Percentiles rank a stretch among this genome's conserved stretches.
Conservation (phyloP, 2,329 filamentous ascomycete species). For the Pseudogymnoascus sp. region DNA sequence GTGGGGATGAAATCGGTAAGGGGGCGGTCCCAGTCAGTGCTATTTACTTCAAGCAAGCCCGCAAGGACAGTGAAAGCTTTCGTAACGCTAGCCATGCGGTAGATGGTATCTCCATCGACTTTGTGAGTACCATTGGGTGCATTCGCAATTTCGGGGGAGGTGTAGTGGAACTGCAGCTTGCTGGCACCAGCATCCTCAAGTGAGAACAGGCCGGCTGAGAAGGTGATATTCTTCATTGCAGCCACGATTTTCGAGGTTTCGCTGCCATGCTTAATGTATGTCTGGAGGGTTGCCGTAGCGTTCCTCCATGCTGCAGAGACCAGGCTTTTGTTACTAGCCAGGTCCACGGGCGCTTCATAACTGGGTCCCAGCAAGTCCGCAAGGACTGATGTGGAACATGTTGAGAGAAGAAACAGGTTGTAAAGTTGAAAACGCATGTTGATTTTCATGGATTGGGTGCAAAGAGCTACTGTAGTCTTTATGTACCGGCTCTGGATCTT, state of each 20-base stretch:
- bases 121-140: conserved; percentile 28
- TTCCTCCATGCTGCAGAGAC: background rate
- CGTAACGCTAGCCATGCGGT: conserved; percentile 35
- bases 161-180: conserved; percentile 32
- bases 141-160: conserved; percentile 28
- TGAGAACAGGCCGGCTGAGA: conserved; percentile 36
- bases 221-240: conserved; percentile 30
- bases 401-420: background rate
- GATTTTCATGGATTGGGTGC: background rate
- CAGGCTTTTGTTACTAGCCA: background rate
- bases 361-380: background rate
- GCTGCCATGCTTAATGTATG: background rate
- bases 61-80: conserved; percentile 36
- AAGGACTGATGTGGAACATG: background rate
- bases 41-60: conserved; percentile 30
- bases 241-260: background rate
- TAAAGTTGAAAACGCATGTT: background rate
- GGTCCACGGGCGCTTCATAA: background rate
- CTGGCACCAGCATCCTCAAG: conserved; percentile 28
- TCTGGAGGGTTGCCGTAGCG: background rate
- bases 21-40: conserved; percentile 30
- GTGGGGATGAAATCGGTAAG: conserved; percentile 28
- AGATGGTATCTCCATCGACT: conserved; percentile 37
- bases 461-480: background rate
- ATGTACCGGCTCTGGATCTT: background rate